Evolutionary conservation across 2,329 filamentous ascomycete genomes (phyloP).

Genomic region (Neospermospora avenae): DNA sequence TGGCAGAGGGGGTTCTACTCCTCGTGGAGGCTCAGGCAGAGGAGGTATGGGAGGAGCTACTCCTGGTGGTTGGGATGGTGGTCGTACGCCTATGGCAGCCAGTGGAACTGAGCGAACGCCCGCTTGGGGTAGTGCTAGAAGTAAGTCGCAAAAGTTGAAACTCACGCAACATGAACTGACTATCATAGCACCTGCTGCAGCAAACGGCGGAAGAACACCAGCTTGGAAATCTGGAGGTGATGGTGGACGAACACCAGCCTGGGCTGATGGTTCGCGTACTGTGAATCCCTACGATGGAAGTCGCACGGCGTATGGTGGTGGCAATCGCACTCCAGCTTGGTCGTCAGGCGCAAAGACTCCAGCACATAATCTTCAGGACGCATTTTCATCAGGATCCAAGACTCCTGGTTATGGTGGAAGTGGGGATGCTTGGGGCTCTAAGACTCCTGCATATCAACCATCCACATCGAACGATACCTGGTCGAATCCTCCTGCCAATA

Average conservation of each 20-base stretch:
- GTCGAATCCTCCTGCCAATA: slow-evolving; percentile 24
- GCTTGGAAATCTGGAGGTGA: slow-evolving; percentile 57
- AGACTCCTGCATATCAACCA: slow-evolving; percentile 63
- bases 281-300: slow-evolving; percentile 64
- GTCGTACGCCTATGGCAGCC: slow-evolving; percentile 65
- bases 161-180: slow-evolving; percentile 16
- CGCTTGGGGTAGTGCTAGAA: slow-evolving; percentile 64
- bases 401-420: slow-evolving; percentile 69
- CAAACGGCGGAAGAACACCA: slow-evolving; percentile 58
- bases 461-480: slow-evolving; percentile 58
- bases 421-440: slow-evolving; percentile 60
- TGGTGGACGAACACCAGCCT: slow-evolving; percentile 62
- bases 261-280: slow-evolving; percentile 65
- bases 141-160: slow-evolving; percentile 47
- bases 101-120: slow-evolving; percentile 66
- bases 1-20: slow-evolving; percentile 44
- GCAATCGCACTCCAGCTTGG: slow-evolving; percentile 73
- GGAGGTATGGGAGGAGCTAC: slow-evolving; percentile 45
- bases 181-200: slow-evolving; percentile 49
- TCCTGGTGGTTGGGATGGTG: slow-evolving; percentile 57
- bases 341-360: slow-evolving; percentile 73
- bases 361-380: slow-evolving; percentile 49
- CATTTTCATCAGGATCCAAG: slow-evolving; percentile 67
- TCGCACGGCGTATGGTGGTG: slow-evolving; percentile 69
- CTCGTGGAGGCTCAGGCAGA: slow-evolving; percentile 14